Percentiles rank a stretch among this genome's conserved stretches.
phyloP scores from a whole-genome alignment of 139 green algal genomes.

The Pycnococcus provasolii region DNA sequence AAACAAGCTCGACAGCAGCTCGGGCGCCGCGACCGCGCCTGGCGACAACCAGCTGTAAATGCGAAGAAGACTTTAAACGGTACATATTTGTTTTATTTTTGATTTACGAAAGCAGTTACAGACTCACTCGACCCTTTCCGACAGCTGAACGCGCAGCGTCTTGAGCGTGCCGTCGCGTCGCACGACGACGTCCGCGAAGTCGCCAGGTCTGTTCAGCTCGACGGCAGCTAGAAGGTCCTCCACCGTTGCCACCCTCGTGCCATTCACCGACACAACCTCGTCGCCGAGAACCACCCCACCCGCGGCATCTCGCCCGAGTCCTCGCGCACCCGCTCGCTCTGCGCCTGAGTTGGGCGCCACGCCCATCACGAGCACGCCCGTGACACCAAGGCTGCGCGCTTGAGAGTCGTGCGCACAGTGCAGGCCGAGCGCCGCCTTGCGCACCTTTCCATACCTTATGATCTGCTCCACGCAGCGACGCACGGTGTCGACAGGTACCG shows the following conservation, averaged over 20 bases:
- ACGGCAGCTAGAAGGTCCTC: slow-evolving; percentile 1
- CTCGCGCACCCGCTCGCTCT: slow-evolving; percentile 17
- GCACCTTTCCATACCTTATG: slow-evolving; percentile 35
- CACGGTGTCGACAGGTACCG: slow-evolving; percentile 42
- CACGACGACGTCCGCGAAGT: background rate
- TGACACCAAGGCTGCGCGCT: slow-evolving; percentile 34
- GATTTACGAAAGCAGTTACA: background rate
- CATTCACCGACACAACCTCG: background rate
- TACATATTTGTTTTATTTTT: too few species aligned
- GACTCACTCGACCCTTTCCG: too few species aligned
- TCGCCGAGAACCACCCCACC: slow-evolving; percentile 5
- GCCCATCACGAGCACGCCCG: slow-evolving; percentile 39
- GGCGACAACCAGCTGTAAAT: too few species aligned
- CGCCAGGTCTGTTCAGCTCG: background rate
- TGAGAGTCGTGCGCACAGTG: slow-evolving; percentile 38
- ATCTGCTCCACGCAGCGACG: slow-evolving; percentile 43
- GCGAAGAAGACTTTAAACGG: too few species aligned
- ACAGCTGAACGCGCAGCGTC: background rate
- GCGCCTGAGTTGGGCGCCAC: slow-evolving; percentile 31
- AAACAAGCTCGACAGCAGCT: too few species aligned
- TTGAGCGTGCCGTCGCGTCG: background rate
- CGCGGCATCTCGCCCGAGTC: background rate
- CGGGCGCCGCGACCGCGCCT: too few species aligned
- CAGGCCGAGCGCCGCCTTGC: slow-evolving; percentile 36
- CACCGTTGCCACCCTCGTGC: background rate